Evolutionary conservation across 306 rosid species (phyloP), one percentile per base, ranked within the genome.

Genomic region (Prosopis cineraria): DNA sequence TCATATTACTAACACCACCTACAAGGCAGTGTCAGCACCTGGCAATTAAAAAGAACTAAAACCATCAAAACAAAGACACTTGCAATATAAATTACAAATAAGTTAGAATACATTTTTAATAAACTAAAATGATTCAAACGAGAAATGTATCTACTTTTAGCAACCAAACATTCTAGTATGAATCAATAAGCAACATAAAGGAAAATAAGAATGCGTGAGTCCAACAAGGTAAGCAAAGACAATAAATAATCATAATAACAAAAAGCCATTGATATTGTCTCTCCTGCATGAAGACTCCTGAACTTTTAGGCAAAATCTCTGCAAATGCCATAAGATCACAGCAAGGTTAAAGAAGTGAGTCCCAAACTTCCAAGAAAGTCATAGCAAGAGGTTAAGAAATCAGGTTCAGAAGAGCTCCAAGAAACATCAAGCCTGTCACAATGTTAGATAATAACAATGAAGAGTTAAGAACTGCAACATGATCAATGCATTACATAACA

Each of bases 311-410:
- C 89, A 84, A 82, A 81, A 88, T 90, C 92, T 91, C 99, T 96
- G 98, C 99, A 92, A 92, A 92, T 87, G 89, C 89, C 93, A 95
- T 76, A 91, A 96, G 93, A 93, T 83, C 85, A 92, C 98, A 95
- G 91, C 98, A 93, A 95, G 96, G 96, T 95, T 95, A 95, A 93
- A 89, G 93, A 86, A 70, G 98, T 92, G 98, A 95, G 96, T 93
- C 99, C 95, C 94, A 96, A 91, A 96, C 97, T 96, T 93, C 96
- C 90, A 96, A 96, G 93, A 91, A 96, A 96, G 89, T 93, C 98
- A 93, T 93, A 96, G 97, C 96, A 96, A 93, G 89, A 89, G 94
- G 98, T 82, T 85, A 93, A 88, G 97, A 91, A 92, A 92, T 92
- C 97, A 89, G 95, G 98, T 85, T 91, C 93, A 93, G 90, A 91